phyloP scores from a whole-genome alignment of 1,284 basidiomycete species.

The Trametes hirsuta region DNA sequence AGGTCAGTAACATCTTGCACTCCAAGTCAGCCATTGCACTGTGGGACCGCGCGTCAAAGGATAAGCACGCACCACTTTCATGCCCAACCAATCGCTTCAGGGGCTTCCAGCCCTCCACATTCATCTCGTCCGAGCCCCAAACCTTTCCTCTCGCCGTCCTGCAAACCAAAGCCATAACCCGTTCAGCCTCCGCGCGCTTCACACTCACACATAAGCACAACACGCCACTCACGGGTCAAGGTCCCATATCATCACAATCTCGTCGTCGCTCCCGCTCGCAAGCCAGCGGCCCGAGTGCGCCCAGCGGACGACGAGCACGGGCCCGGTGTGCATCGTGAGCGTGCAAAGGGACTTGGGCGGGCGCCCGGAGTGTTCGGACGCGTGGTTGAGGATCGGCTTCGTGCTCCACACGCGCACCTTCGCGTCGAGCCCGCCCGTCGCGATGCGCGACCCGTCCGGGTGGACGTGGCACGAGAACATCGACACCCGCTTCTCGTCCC shows the following conservation, averaged over 20 bases:
- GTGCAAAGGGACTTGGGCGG: conserved; percentile 91
- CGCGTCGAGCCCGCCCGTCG: conserved; percentile 93
- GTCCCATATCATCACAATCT: conserved; percentile 96
- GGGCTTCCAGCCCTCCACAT: conserved; percentile 98
- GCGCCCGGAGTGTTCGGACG: conserved; percentile 72
- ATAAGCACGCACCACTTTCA: conserved; percentile 70
- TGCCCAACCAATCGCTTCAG: conserved; percentile 91
- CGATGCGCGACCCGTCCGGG: conserved; percentile 94
- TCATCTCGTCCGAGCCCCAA: conserved; percentile 92
- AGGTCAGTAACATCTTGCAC: conserved; percentile 89
- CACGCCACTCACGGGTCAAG: conserved; percentile 80
- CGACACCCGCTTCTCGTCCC: conserved; percentile 67
- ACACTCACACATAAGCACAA: neutral
- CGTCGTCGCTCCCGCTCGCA: conserved; percentile 96
- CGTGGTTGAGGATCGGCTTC: conserved; percentile 82
- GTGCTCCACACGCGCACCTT: conserved; percentile 99
- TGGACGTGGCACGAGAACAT: conserved; percentile 95
- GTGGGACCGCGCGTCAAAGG: neutral
- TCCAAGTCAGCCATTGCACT: neutral
- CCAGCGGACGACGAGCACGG: conserved; percentile 95
- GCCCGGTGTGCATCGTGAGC: conserved; percentile 92
- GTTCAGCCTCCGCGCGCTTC: neutral
- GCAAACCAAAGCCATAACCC: conserved; percentile 1
- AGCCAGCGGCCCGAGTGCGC: conserved; percentile 93
- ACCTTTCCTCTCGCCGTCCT: conserved; percentile 83